phyloP scores from a whole-genome alignment of 2,329 filamentous ascomycete species.

The Neoscytalidium dimidiatum region DNA sequence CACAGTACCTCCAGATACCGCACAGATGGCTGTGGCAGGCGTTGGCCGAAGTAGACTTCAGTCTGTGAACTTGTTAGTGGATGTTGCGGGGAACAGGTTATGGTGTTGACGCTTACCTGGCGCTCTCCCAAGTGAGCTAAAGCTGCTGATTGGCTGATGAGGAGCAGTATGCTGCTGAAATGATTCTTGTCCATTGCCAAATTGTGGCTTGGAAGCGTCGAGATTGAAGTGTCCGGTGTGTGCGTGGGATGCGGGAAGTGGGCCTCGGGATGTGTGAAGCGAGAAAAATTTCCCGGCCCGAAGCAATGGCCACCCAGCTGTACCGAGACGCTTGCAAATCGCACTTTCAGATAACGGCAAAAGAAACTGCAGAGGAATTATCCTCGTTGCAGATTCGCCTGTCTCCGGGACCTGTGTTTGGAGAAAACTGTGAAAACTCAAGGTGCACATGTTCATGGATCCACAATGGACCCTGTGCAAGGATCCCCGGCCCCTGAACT shows the following conservation, averaged over 20 bases:
- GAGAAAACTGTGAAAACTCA: not conserved
- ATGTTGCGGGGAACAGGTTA: not conserved
- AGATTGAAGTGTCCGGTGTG: not conserved
- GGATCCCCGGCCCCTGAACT: no score
- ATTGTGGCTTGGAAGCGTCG: not conserved
- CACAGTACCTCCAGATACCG: conserved; percentile 41
- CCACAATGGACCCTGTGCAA: no score
- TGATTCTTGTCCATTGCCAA: not conserved
- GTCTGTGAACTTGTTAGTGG: conserved; percentile 25
- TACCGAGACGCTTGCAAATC: not conserved
- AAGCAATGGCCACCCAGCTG: not conserved
- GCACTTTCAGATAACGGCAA: no score
- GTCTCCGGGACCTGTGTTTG: no score
- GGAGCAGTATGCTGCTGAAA: accelerated
- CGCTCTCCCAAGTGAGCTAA: conserved; percentile 42
- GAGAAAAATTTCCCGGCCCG: conserved; percentile 12
- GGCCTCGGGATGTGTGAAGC: conserved; percentile 8
- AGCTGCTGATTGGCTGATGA: conserved; percentile 25
- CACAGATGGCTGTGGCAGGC: conserved; percentile 27
- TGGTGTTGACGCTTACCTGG: conserved; percentile 21
- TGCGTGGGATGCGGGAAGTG: not conserved
- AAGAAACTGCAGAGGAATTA: no score
- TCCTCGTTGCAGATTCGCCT: no score
- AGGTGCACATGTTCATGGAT: no score
- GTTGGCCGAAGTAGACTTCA: conserved; percentile 35